phyloP scores from a whole-genome alignment of 2,329 filamentous ascomycete genomes.

The Aureobasidium musti region DNA sequence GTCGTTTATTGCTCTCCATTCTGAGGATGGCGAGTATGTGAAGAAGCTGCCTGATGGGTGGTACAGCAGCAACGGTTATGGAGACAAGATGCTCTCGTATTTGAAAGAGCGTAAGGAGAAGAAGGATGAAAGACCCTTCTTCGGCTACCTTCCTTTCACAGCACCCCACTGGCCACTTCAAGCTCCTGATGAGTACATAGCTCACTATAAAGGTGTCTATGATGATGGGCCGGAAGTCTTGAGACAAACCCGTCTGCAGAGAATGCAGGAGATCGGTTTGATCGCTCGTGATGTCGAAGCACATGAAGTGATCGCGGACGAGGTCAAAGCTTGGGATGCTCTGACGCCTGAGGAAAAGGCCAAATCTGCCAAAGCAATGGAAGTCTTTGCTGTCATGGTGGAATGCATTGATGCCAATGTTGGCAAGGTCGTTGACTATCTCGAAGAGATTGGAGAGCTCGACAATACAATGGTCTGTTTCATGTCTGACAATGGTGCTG shows the following conservation, averaged over 20 bases:
- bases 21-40: constrained; percentile 46
- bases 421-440: constrained; percentile 60
- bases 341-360: constrained; percentile 51
- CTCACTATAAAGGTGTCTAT: constrained; percentile 62
- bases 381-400: constrained; percentile 65
- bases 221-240: constrained; percentile 62
- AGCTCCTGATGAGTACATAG: constrained; percentile 57
- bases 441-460: constrained; percentile 58
- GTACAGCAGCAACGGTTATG: constrained; percentile 46
- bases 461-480: constrained; percentile 67
- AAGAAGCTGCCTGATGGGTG: constrained; percentile 44
- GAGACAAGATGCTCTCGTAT: constrained; percentile 45
- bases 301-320: constrained; percentile 54
- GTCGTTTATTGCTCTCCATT: constrained; percentile 46
- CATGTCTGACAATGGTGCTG: constrained; percentile 65
- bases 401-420: constrained; percentile 63
- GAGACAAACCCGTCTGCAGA: constrained; percentile 55
- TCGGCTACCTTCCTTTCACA: constrained; percentile 62
- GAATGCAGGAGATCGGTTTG: constrained; percentile 60
- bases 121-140: constrained; percentile 54
- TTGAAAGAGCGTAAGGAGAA: constrained; percentile 42
- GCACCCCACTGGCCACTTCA: constrained; percentile 67
- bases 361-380: constrained; percentile 59
- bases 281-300: constrained; percentile 54
- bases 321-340: constrained; percentile 53